Conservation (phyloP, 2,329 filamentous ascomycete species). For the Cephalotrichum gorgonifer region DNA sequence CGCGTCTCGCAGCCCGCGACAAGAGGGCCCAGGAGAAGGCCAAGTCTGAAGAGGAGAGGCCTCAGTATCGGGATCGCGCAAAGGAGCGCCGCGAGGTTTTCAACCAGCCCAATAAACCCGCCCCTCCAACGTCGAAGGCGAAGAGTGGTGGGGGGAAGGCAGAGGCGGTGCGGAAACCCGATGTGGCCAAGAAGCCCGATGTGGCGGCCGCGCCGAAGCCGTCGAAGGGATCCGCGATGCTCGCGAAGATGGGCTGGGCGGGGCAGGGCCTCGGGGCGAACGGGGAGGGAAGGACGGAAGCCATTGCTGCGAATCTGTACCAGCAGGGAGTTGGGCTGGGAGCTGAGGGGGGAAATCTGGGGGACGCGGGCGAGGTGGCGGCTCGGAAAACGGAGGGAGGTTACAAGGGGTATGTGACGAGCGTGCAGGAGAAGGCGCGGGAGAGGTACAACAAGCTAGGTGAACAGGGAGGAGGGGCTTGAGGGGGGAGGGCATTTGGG, state of each 20-base stretch:
- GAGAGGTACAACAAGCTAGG: constrained; percentile 51
- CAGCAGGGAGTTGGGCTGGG: constrained; percentile 59
- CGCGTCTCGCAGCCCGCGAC: constrained; percentile 27
- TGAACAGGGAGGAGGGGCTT: not conserved
- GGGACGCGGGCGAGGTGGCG: constrained; percentile 56
- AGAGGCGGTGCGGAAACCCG: constrained; percentile 13
- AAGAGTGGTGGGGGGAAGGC: constrained; percentile 9
- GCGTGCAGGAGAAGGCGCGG: constrained; percentile 55
- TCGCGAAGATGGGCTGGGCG: constrained; percentile 66
- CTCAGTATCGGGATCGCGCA: constrained; percentile 54
- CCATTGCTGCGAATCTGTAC: constrained; percentile 55
- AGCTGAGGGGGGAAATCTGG: constrained; percentile 57
- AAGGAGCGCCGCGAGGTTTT: constrained; percentile 55
- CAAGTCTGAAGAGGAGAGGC: constrained; percentile 14
- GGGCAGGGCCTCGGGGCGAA: constrained; percentile 56
- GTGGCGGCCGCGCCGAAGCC: constrained; percentile 22
- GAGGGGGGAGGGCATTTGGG: no score
- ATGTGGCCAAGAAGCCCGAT: constrained; percentile 15
- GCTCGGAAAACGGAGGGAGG: constrained; percentile 48
- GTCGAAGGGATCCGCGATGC: constrained; percentile 55
- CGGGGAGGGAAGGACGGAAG: constrained; percentile 51
- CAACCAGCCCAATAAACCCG: constrained; percentile 48
- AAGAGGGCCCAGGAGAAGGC: constrained; percentile 20
- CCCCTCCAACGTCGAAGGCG: constrained; percentile 12
- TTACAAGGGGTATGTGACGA: constrained; percentile 52